Conservation (phyloP, 129 eudicot genomes). For the Sambucus nigra region DNA sequence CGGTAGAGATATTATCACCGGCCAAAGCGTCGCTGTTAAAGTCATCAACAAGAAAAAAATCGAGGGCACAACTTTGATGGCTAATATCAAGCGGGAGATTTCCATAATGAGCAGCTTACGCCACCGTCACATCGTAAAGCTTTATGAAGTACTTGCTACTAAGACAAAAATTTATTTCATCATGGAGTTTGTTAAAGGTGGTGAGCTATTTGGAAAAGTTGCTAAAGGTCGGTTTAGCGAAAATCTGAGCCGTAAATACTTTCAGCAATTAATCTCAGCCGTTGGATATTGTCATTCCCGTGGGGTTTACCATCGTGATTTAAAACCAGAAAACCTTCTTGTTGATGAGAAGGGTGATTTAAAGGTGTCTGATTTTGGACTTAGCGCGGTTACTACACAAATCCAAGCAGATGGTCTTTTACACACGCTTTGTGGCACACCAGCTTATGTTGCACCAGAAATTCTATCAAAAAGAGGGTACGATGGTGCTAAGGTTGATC, state of each 20-base stretch:
- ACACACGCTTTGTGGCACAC: constrained; percentile 78
- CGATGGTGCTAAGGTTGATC: constrained; percentile 55
- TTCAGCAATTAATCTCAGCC: constrained; percentile 81
- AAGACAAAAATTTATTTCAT: constrained; percentile 59
- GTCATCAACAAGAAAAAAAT: constrained; percentile 49
- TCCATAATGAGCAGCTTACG: constrained; percentile 47
- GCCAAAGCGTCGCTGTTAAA: constrained; percentile 75
- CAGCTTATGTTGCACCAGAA: constrained; percentile 88
- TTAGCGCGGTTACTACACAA: constrained; percentile 46
- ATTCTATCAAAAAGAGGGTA: constrained; percentile 58
- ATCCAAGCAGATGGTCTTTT: constrained; percentile 43
- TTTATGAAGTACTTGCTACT: constrained; percentile 56
- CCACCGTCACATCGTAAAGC: constrained; percentile 53
- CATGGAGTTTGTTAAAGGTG: constrained; percentile 68
- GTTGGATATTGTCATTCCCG: constrained; percentile 61
- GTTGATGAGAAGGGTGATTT: constrained; percentile 61
- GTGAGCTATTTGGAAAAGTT: constrained; percentile 54
- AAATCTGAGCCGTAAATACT: constrained; percentile 57
- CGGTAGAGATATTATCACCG: constrained; percentile 43
- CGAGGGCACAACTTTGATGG: constrained; percentile 18
- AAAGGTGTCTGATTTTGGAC: constrained; percentile 76
- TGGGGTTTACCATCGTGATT: constrained; percentile 71
- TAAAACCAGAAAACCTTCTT: constrained; percentile 74
- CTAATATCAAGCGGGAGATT: constrained; percentile 62
- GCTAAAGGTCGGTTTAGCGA: constrained; percentile 49